Percentiles rank a stretch among this genome's conserved stretches.
Conservation (phyloP, 345 rosid genomes). For the Eucalyptus leucophloia region DNA sequence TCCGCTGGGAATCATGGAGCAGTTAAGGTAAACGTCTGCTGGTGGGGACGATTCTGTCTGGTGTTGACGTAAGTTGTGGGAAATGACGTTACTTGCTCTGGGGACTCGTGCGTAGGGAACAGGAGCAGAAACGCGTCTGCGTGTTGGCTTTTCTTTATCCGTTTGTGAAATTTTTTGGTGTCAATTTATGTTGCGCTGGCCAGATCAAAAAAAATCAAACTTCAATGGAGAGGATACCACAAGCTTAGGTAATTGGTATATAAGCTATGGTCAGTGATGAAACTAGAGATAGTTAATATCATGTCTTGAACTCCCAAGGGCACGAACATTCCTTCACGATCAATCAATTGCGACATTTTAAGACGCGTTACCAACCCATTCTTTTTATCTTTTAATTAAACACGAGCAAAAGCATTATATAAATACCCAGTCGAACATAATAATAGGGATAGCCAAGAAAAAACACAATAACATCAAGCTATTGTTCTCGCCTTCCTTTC, state of each 20-base stretch:
- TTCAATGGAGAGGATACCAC: not conserved
- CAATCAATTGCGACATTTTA: no score
- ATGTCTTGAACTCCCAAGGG: no score
- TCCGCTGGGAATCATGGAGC: not conserved
- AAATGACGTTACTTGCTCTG: not conserved
- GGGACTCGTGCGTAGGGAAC: not conserved
- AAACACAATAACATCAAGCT: no score
- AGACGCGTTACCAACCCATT: fast-evolving
- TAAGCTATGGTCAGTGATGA: not conserved
- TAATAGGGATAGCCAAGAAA: no score
- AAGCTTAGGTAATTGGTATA: not conserved
- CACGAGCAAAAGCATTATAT: no score
- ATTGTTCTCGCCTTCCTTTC: no score
- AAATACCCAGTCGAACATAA: no score
- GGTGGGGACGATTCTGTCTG: not conserved
- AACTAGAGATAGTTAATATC: not conserved
- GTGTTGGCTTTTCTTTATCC: not conserved
- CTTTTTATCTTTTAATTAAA: no score
- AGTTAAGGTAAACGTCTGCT: not conserved
- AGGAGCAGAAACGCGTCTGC: not conserved
- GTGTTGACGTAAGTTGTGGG: not conserved
- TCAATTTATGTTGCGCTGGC: not conserved
- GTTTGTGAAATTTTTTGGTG: not conserved
- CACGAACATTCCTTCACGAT: no score
- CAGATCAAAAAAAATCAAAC: not conserved